A percentile compares a stretch with the other conserved stretches of the same genome.
These are phyloP conservation scores for Apiosordaria backusii DNA, from an alignment of 495 filamentous ascomycete genomes.

Conservation along the genomic window DNA sequence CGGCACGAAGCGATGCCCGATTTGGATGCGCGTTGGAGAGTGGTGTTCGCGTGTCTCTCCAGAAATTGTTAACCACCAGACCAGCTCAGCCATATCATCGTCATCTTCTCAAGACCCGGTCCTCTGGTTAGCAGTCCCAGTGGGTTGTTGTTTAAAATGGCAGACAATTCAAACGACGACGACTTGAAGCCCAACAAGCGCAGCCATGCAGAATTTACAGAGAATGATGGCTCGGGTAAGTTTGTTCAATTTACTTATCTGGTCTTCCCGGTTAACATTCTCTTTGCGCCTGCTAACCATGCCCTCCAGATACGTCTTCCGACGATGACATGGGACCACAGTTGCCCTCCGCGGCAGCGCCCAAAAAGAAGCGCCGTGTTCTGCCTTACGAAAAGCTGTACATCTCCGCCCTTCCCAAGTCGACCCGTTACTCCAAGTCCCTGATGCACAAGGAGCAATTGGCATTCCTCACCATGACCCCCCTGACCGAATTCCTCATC, in stretches of 20 bases:
- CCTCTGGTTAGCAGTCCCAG: not conserved
- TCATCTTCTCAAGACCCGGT: not conserved
- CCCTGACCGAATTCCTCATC: conserved; percentile 87
- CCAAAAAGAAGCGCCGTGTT: conserved; percentile 87
- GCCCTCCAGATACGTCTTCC: conserved; percentile 62
- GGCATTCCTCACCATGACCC: conserved; percentile 79
- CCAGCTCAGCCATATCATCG: not conserved
- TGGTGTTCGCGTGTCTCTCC: conserved; percentile 3
- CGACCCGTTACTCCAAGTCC: conserved; percentile 85
- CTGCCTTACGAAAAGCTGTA: conserved; percentile 95
- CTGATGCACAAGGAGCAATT: conserved; percentile 98
- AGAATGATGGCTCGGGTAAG: conserved; percentile 42
- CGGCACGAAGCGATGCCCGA: conserved; percentile 2
- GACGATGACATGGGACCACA: conserved; percentile 95
- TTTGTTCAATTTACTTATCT: not conserved
- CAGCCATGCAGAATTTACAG: conserved; percentile 43
- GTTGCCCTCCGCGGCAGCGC: conserved; percentile 62
- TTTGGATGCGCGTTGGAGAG: not conserved
- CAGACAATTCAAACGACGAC: conserved; percentile 25
- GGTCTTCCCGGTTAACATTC: not conserved
- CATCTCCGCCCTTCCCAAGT: conserved; percentile 79
- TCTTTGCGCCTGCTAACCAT: conserved; percentile 14
- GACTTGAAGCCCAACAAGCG: conserved; percentile 44
- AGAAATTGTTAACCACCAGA: not conserved
- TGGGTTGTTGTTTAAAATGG: conserved; percentile 16